Evolutionary conservation across 495 filamentous ascomycete genomes (phyloP).

Genomic region (Parmelia sp.): DNA sequence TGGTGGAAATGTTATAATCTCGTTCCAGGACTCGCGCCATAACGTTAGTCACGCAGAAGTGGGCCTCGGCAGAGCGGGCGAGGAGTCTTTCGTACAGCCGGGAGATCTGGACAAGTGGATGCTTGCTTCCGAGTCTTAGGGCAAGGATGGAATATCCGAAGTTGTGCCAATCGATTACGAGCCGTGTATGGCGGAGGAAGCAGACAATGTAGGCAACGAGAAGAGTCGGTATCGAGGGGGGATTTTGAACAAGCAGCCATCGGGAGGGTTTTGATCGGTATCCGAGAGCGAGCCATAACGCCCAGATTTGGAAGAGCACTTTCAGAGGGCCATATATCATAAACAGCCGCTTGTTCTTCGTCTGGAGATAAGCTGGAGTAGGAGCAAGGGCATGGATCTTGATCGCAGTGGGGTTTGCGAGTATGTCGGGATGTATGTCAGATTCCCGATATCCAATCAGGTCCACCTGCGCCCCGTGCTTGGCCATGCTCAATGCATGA

Average conservation of each 20-base stretch:
- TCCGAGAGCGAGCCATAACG: conserved; percentile 61
- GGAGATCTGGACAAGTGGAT: conserved; percentile 71
- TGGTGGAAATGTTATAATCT: conserved; percentile 55
- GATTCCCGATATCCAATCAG: conserved; percentile 80
- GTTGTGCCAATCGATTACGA: conserved; percentile 98
- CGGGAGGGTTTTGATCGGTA: conserved; percentile 64
- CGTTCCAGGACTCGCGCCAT: conserved; percentile 69
- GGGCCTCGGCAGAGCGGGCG: conserved; percentile 59
- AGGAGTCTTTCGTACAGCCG: conserved; percentile 69
- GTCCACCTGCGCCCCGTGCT: conserved; percentile 70
- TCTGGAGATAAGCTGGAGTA: conserved; percentile 56
- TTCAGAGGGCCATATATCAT: conserved; percentile 76
- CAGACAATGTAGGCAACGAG: conserved; percentile 65
- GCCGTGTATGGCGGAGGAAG: conserved; percentile 68
- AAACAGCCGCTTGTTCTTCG: conserved; percentile 70
- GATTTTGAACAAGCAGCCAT: conserved; percentile 91
- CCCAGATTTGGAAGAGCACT: conserved; percentile 70
- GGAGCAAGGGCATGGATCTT: conserved; percentile 58
- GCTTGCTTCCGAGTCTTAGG: conserved; percentile 51
- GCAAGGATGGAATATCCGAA: conserved; percentile 95
- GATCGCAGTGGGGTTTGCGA: conserved; percentile 53
- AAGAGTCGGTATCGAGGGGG: conserved; percentile 88
- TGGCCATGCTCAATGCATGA: conserved; percentile 88
- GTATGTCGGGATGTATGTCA: conserved; percentile 68
- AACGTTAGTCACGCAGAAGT: conserved; percentile 82